phyloP scores from a whole-genome alignment of 257 asterid species.

The Solanum pinnatisectum region DNA sequence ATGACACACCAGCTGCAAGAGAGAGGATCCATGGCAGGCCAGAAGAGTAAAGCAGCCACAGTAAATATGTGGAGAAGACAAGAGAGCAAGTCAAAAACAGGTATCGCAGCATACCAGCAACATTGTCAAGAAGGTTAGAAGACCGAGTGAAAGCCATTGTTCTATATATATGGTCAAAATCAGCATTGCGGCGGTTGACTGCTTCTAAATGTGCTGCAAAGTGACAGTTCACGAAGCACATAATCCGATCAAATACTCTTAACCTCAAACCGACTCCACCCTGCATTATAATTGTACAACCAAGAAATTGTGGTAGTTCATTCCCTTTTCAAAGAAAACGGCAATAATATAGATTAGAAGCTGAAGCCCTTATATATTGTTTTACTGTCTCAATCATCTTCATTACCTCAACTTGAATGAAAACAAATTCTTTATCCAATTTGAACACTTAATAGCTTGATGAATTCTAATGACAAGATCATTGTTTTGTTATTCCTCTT shows the following conservation, averaged over 20 bases:
- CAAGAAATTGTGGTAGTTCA: not conserved
- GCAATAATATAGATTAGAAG: not conserved
- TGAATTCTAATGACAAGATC: not conserved
- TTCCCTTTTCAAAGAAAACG: not conserved
- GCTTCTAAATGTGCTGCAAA: constrained; percentile 98
- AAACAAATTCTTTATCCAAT: not conserved
- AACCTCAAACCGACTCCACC: constrained; percentile 95
- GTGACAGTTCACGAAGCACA: constrained; percentile 87
- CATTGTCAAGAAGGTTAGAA: constrained; percentile 39
- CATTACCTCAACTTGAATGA: not conserved
- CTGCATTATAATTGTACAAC: constrained; percentile 27
- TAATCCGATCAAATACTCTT: constrained; percentile 81
- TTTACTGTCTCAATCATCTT: not conserved
- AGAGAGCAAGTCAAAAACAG: constrained; percentile 68
- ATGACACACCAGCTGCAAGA: constrained; percentile 86
- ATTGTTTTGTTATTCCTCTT: not conserved
- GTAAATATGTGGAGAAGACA: constrained; percentile 63
- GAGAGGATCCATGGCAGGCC: constrained; percentile 68
- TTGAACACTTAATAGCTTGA: not conserved
- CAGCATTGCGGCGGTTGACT: constrained; percentile 83
- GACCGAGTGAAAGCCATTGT: constrained; percentile 77
- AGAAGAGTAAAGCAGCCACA: constrained; percentile 66
- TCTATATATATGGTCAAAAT: constrained; percentile 78
- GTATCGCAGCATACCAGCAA: constrained; percentile 80
- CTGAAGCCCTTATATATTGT: not conserved